Conservation (phyloP, 1,284 basidiomycete species). For the Ustilago esculenta region DNA sequence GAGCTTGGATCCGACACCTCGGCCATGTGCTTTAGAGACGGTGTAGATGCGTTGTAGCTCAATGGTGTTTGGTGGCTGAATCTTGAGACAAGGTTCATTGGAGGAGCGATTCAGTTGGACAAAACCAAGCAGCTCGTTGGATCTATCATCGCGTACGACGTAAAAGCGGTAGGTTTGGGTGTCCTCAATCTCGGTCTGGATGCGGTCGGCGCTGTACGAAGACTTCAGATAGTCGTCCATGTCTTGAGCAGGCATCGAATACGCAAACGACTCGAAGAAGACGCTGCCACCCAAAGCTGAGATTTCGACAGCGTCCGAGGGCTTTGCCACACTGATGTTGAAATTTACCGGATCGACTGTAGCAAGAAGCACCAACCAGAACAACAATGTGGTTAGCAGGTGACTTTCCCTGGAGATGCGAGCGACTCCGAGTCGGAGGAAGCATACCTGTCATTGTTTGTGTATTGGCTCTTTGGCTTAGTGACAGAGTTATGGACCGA, state of each 20-base stretch:
- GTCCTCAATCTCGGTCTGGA: conserved; percentile 20
- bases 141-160: conserved; percentile 12
- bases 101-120: conserved; percentile 26
- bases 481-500: too few species aligned
- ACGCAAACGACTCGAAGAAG: conserved; percentile 29
- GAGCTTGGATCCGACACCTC: conserved; percentile 27
- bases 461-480: neutral
- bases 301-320: conserved; percentile 27
- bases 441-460: conserved; percentile 20
- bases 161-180: conserved; percentile 19
- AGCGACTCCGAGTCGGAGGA: neutral
- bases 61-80: conserved; percentile 24
- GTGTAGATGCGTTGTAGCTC: conserved; percentile 47
- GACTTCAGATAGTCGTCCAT: conserved; percentile 35
- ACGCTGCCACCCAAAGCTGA: conserved; percentile 25
- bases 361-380: too few species aligned
- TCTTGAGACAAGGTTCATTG: conserved; percentile 25
- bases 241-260: conserved; percentile 32
- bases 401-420: too few species aligned
- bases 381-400: too few species aligned
- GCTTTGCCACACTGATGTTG: conserved; percentile 2
- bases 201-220: conserved; percentile 16
- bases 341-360: conserved; percentile 15
- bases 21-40: conserved; percentile 24
- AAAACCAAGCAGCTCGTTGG: conserved; percentile 23